Conservation (phyloP, 1,284 basidiomycete genomes). For the Ceratobasidium sp. region DNA sequence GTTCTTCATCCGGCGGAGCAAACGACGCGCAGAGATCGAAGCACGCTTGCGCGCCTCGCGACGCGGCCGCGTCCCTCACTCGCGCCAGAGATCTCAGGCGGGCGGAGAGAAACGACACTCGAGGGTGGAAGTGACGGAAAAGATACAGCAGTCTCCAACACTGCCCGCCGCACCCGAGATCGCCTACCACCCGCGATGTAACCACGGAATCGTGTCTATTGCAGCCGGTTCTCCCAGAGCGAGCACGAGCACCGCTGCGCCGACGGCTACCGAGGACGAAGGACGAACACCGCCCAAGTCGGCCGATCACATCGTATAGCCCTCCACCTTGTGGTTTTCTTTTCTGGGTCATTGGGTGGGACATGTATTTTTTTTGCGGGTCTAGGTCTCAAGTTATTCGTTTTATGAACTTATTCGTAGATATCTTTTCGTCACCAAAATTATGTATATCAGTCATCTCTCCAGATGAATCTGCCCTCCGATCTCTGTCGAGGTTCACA, state of each 20-base stretch:
- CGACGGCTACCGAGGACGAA: slow-evolving; percentile 17
- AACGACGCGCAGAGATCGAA: slow-evolving; percentile 32
- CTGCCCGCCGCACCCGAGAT: slow-evolving; percentile 27
- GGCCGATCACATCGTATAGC: slow-evolving; percentile 25
- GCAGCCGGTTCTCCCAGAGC: slow-evolving; percentile 21
- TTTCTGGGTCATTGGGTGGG: neutral
- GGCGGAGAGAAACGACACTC: neutral
- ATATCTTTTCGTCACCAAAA: slow-evolving; percentile 1
- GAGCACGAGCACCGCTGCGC: slow-evolving; percentile 28
- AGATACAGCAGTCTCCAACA: neutral
- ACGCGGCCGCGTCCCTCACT: neutral
- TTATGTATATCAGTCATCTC: slow-evolving; percentile 1
- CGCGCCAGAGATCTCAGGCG: neutral
- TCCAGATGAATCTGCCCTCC: slow-evolving; percentile 1
- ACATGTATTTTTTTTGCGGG: slow-evolving; percentile 12
- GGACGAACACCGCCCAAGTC: slow-evolving; percentile 32
- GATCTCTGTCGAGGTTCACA: slow-evolving; percentile 3
- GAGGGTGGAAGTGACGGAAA: neutral
- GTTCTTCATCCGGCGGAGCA: slow-evolving; percentile 32
- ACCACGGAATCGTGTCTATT: slow-evolving; percentile 29
- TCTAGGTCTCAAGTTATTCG: slow-evolving; percentile 4
- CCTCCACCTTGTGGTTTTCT: neutral
- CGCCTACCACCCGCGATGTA: slow-evolving; percentile 33
- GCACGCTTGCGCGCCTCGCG: slow-evolving; percentile 12
- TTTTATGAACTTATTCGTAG: slow-evolving; percentile 2